phyloP scores from a whole-genome alignment of 2,329 filamentous ascomycete genomes.

The Chaetomium olivaceum region DNA sequence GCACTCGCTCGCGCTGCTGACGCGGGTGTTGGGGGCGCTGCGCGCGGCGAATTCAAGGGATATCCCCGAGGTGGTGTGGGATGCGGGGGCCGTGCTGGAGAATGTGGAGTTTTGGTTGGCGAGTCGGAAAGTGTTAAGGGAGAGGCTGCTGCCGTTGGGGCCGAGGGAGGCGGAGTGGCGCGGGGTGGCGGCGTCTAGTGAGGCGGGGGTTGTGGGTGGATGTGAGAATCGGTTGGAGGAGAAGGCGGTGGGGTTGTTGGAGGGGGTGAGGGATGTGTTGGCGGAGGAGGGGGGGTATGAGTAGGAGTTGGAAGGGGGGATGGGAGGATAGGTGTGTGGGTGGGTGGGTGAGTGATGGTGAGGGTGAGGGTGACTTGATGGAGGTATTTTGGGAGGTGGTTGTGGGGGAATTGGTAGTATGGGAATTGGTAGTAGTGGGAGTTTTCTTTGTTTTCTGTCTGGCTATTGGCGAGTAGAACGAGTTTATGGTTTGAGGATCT shows the following conservation, averaged over 20 bases:
- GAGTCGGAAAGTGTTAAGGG: conserved; percentile 66
- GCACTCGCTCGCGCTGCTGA: conserved; percentile 76
- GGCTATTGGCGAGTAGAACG: conserved; percentile 3
- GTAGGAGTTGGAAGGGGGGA: not conserved
- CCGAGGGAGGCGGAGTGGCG: conserved; percentile 69
- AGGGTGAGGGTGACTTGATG: not conserved
- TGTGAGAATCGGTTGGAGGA: conserved; percentile 70
- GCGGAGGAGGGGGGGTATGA: conserved; percentile 43
- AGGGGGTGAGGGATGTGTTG: conserved; percentile 58
- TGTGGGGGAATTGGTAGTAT: not conserved
- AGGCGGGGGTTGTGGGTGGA: conserved; percentile 41
- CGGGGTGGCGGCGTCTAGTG: conserved; percentile 39
- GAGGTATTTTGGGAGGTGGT: too few relatives aligned
- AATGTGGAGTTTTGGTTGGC: conserved; percentile 81
- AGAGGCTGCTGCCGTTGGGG: conserved; percentile 71
- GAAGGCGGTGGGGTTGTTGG: conserved; percentile 70
- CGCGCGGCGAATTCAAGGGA: conserved; percentile 67
- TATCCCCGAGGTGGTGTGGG: conserved; percentile 71
- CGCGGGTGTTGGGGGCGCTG: conserved; percentile 68
- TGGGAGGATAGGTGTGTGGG: not conserved
- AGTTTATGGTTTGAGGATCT: not conserved
- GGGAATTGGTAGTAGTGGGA: not conserved
- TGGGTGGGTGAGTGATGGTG: not conserved
- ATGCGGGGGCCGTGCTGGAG: conserved; percentile 69
- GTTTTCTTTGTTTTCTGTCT: conserved; percentile 1